phyloP scores from a whole-genome alignment of 257 asterid genomes.

The Schizonepeta tenuifolia region DNA sequence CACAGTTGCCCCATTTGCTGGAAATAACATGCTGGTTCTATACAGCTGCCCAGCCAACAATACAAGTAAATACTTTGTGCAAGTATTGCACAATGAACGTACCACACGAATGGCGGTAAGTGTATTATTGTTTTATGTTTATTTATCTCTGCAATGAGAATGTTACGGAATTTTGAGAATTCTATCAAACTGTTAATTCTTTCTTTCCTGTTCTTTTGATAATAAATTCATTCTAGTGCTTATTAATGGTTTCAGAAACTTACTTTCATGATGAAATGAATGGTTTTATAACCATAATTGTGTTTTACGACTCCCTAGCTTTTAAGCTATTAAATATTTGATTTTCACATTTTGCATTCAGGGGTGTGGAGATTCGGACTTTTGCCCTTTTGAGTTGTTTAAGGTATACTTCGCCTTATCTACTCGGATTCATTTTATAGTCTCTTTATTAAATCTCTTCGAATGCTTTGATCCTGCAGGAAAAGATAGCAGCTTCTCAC shows the following conservation, averaged over 20 bases:
- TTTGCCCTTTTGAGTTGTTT: conserved; percentile 82
- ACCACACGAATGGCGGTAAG: conserved; percentile 79
- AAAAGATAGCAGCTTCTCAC: conserved; percentile 81
- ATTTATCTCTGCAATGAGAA: background rate
- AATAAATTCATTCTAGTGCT: background rate
- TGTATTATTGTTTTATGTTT: conserved; percentile 15
- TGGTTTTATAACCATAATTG: background rate
- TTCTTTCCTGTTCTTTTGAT: background rate
- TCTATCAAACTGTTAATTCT: too few relatives aligned
- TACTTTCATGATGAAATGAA: background rate
- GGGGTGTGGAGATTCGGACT: conserved; percentile 80
- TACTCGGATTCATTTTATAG: background rate
- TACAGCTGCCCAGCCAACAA: conserved; percentile 68
- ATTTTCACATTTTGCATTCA: conserved; percentile 31
- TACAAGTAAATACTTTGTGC: conserved; percentile 74
- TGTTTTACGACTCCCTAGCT: conserved; percentile 23
- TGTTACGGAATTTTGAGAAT: background rate
- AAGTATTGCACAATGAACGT: conserved; percentile 82
- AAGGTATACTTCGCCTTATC: conserved; percentile 53
- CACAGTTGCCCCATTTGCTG: conserved; percentile 84
- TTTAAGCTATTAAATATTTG: conserved; percentile 15
- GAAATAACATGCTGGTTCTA: conserved; percentile 82
- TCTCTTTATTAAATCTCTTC: background rate
- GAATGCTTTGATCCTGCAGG: conserved; percentile 48
- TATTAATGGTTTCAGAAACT: background rate